These are phyloP conservation scores for Yamadazyma friedrichii DNA, from an alignment of 1,139 yeast species.

Conservation along the genomic window DNA sequence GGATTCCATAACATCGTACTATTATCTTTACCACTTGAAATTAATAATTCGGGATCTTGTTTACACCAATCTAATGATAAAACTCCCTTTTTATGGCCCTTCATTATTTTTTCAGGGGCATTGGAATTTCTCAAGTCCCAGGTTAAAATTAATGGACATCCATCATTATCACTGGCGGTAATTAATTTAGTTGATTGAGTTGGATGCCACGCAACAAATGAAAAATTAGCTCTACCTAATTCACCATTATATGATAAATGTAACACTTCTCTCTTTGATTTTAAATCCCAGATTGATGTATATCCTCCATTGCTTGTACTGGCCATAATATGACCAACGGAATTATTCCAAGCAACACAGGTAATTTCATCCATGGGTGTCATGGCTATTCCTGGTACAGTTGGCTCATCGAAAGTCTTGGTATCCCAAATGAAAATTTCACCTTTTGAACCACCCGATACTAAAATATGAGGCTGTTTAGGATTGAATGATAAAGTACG, in stretches of 20 bases:
- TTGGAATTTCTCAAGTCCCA: constrained; percentile 96
- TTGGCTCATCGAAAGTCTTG: constrained; percentile 58
- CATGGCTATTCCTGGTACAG: constrained; percentile 74
- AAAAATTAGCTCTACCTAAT: constrained; percentile 57
- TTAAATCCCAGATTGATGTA: constrained; percentile 93
- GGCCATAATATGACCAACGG: constrained; percentile 85
- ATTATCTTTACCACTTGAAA: constrained; percentile 92
- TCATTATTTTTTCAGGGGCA: constrained; percentile 74
- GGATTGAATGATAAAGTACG: constrained; percentile 78
- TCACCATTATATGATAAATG: constrained; percentile 68
- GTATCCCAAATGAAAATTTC: constrained; percentile 92
- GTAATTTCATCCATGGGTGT: constrained; percentile 82
- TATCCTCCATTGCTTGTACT: constrained; percentile 81
- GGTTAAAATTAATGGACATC: constrained; percentile 74
- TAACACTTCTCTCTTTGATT: constrained; percentile 81
- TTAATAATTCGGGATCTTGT: constrained; percentile 72
- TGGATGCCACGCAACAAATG: constrained; percentile 87
- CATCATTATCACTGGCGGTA: constrained; percentile 84
- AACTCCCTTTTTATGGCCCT: constrained; percentile 87
- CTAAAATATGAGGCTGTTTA: constrained; percentile 67
- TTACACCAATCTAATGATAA: constrained; percentile 91
- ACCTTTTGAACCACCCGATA: constrained; percentile 84
- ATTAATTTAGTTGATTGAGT: constrained; percentile 76
- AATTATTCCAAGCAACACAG: constrained; percentile 86
- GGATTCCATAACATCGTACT: constrained; percentile 92